phyloP scores from a whole-genome alignment of 169 alveolate species.

The Theileria sp. region DNA sequence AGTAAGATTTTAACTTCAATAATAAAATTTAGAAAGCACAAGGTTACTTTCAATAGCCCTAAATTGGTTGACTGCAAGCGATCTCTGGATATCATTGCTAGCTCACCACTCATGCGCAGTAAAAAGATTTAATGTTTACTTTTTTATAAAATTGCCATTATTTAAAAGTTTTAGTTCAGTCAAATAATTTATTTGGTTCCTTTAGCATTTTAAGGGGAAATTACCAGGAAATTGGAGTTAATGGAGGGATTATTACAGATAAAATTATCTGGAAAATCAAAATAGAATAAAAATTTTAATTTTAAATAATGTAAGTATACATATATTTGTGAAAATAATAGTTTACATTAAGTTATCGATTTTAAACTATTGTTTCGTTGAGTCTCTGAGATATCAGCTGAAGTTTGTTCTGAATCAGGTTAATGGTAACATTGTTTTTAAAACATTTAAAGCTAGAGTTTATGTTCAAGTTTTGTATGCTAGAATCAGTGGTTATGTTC shows the following conservation, averaged over 20 bases:
- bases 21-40: conserved; percentile 31
- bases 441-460: conserved; percentile 21
- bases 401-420: conserved; percentile 26
- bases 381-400: conserved; percentile 32
- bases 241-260: not conserved
- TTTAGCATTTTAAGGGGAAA: not conserved
- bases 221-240: not conserved
- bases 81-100: conserved; percentile 28
- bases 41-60: conserved; percentile 13
- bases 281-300: not conserved
- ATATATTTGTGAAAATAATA: not conserved
- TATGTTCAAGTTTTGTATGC: not conserved
- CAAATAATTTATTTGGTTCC: not conserved
- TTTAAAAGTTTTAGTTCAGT: not conserved
- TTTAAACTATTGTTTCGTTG: conserved; percentile 16
- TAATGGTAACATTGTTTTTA: conserved; percentile 23
- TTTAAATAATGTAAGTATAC: too few relatives aligned
- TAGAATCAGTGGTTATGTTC: conserved; percentile 35
- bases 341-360: not conserved
- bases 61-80: conserved; percentile 46
- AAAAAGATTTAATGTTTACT: conserved; percentile 31
- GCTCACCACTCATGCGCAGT: conserved; percentile 51
- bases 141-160: too few relatives aligned
- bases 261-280: too few relatives aligned
- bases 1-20: conserved; percentile 18